These are phyloP conservation scores for Cercospora sp. DNA, from an alignment of 2,329 filamentous ascomycete species.

Conservation along the genomic window DNA sequence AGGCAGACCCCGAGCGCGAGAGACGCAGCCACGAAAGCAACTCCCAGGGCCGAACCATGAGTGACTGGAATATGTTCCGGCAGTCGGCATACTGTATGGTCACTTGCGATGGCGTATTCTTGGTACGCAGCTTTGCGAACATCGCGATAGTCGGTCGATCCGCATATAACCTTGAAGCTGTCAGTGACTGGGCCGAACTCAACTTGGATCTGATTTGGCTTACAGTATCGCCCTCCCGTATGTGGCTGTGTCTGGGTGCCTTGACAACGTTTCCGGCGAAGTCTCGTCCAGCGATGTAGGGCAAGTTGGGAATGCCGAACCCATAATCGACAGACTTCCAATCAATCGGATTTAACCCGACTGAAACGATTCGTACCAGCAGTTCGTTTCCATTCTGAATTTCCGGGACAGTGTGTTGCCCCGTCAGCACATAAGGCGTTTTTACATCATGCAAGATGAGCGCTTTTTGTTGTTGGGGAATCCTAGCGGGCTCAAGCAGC, in stretches of 20 bases:
- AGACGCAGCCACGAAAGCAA: constrained; percentile 45
- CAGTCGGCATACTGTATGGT: constrained; percentile 46
- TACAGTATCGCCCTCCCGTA: constrained; percentile 20
- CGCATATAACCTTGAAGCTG: constrained; percentile 29
- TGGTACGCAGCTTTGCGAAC: constrained; percentile 47
- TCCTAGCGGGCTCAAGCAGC: constrained; percentile 5
- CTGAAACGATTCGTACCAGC: constrained; percentile 39
- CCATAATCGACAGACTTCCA: constrained; percentile 48
- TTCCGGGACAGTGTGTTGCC: constrained; percentile 17
- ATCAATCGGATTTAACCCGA: constrained; percentile 46
- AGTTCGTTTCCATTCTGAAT: constrained; percentile 36
- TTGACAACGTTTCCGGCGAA: constrained; percentile 35
- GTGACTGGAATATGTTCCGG: constrained; percentile 40
- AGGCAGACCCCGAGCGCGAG: constrained; percentile 49
- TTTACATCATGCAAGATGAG: constrained; percentile 19
- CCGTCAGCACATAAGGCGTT: constrained; percentile 16
- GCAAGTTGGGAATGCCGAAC: constrained; percentile 45
- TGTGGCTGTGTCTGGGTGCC: constrained; percentile 41
- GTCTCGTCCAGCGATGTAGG: constrained; percentile 35
- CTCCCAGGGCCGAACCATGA: constrained; percentile 44
- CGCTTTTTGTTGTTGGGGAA: constrained; percentile 21
- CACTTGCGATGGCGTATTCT: constrained; percentile 45
- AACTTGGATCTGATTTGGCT: neutral
- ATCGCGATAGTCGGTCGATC: constrained; percentile 48
- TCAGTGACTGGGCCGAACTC: neutral